phyloP scores from a whole-genome alignment of 768 basidiomycete genomes.

The Hypsizygus marmoreus region DNA sequence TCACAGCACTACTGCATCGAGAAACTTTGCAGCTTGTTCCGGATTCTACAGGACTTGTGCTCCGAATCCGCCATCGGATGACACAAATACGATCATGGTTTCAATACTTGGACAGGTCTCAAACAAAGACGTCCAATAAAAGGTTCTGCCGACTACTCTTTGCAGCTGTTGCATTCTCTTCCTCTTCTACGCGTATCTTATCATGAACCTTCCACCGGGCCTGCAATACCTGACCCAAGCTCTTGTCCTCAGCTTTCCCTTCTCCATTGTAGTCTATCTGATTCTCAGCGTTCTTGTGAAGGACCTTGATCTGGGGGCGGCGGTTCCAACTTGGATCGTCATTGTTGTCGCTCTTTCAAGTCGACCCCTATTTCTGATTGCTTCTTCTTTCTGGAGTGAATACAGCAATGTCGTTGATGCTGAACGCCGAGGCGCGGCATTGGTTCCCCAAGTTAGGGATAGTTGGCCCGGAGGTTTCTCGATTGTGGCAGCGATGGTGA shows the following conservation, averaged over 20 bases:
- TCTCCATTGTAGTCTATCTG: constrained; percentile 1
- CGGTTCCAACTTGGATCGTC: constrained; percentile 3
- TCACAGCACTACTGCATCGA: neutral
- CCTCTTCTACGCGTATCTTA: neutral
- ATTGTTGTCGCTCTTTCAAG: constrained; percentile 5
- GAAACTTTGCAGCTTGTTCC: neutral
- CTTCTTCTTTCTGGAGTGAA: constrained; percentile 3
- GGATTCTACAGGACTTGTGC: neutral
- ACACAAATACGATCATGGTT: neutral
- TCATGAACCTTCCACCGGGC: constrained; percentile 10
- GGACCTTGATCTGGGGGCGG: neutral
- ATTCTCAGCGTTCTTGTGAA: constrained; percentile 4
- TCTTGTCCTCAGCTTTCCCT: constrained; percentile 1
- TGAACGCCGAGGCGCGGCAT: constrained; percentile 25
- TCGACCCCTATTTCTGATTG: constrained; percentile 6
- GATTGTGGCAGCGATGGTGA: constrained; percentile 23
- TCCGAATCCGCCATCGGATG: neutral
- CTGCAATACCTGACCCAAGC: constrained; percentile 8
- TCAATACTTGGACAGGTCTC: no score
- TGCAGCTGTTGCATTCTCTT: neutral
- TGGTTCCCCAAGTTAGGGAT: constrained; percentile 33
- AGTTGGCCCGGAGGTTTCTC: constrained; percentile 40
- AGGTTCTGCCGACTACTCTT: neutral
- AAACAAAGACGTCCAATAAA: constrained; percentile 4
- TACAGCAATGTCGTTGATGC: neutral